Conservation (phyloP, 192 early-diverging fungal species). For the Rhizophagus clarus region DNA sequence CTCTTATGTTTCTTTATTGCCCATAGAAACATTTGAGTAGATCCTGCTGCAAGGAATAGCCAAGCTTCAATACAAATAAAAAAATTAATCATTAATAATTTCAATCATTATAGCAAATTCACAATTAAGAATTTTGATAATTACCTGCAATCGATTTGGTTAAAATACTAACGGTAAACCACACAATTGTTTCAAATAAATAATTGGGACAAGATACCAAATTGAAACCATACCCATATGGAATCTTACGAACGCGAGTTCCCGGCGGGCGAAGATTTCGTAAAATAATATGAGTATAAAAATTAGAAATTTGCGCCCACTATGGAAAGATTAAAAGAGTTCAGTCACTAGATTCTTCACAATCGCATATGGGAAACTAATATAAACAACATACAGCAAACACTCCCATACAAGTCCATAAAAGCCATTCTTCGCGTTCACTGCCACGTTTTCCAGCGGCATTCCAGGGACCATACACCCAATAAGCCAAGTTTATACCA, state of each 20-base stretch:
- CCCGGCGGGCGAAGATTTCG: slow-evolving; percentile 92
- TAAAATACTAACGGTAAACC: slow-evolving; percentile 73
- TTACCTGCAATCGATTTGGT: slow-evolving; percentile 68
- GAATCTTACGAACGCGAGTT: slow-evolving; percentile 81
- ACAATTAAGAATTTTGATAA: not conserved
- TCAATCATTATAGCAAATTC: not conserved
- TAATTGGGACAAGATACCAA: slow-evolving; percentile 93
- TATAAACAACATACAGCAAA: slow-evolving; percentile 56
- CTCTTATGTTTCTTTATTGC: slow-evolving; percentile 94
- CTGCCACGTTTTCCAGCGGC: slow-evolving; percentile 50
- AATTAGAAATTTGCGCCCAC: slow-evolving; percentile 86
- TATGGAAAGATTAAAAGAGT: slow-evolving; percentile 43
- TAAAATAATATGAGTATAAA: slow-evolving; percentile 80
- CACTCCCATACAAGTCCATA: slow-evolving; percentile 51
- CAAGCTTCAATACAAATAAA: slow-evolving; percentile 42
- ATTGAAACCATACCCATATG: slow-evolving; percentile 89
- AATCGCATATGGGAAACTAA: slow-evolving; percentile 29
- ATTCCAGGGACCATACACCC: slow-evolving; percentile 83
- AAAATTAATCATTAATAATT: not conserved
- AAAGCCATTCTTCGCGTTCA: slow-evolving; percentile 46
- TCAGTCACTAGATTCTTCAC: not conserved
- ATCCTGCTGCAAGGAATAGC: slow-evolving; percentile 69
- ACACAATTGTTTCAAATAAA: slow-evolving; percentile 84
- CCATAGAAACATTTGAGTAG: slow-evolving; percentile 93
- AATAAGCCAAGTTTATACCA: slow-evolving; percentile 84